Evolutionary conservation across 2,329 filamentous ascomycete species (phyloP), one percentile per base, ranked within the genome.

Genomic region (Fusarium siculi): DNA sequence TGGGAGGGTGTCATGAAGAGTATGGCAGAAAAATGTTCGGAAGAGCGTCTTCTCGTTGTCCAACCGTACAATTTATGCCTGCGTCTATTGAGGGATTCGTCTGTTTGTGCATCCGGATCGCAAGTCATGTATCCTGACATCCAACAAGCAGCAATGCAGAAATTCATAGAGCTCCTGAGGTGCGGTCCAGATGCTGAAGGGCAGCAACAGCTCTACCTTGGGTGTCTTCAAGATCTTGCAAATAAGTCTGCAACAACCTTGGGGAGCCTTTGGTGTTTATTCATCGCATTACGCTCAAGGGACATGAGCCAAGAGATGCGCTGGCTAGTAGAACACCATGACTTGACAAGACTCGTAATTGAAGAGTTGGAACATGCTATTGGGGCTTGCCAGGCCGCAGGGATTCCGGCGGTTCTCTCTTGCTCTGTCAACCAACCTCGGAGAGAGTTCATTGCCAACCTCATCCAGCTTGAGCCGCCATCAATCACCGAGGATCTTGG

Each of bases 31-130:
- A 89, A 87, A 74, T 82, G 82, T 55, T 79, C 81, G 76, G 61
- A 83, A 77, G 79, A 84, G 10, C 69, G 75, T 1, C 70, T 76
- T 4, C 77, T 84, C 34, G 80, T 82, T 37, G 81, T 83, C 36
- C 80, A 85, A 7, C 85, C 87, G 2, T 88, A 86, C 68, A 81
- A 83, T n/a, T 81, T 89, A 19, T 89, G 86, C 68, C 81, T 96
- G 56, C 89, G 92, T 30, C 82, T 97, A 23, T 86, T 96, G 46
- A 90, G 93, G 68, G 92, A 95, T 75, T 91, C 93, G 7, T 92
- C 91, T 1, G 85, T 89, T 18, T 86, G 85, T 36, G 84, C 83
- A 25, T 81, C 85, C 14, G 86, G 88, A 19, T 85, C 86, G 9
- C 86, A 88, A 14, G 86, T 90, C 56, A 87, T 89, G 14, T 86